Conservation (phyloP, 2,329 filamentous ascomycete genomes). For the Colletotrichum sp. region DNA sequence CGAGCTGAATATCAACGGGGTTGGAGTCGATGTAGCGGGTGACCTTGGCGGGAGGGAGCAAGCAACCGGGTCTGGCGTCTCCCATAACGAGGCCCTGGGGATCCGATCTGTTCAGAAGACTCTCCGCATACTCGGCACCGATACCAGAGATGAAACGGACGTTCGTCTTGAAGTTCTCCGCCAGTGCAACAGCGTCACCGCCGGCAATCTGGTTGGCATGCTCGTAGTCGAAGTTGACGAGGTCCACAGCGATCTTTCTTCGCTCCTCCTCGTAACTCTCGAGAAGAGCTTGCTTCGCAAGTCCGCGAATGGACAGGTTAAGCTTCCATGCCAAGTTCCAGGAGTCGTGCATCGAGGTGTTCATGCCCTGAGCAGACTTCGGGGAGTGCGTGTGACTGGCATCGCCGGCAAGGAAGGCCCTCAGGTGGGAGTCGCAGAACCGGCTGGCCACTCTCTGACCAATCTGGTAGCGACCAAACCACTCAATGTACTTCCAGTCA, state of each 20-base stretch:
- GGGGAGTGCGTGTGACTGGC: conserved; percentile 76
- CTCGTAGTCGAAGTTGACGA: conserved; percentile 64
- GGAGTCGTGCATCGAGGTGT: conserved; percentile 64
- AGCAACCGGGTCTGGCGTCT: conserved; percentile 57
- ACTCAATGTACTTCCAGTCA: conserved; percentile 65
- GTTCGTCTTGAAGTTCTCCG: conserved; percentile 73
- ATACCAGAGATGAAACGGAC: conserved; percentile 77
- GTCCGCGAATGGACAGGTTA: conserved; percentile 57
- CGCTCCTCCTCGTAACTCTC: conserved; percentile 68
- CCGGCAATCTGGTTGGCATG: conserved; percentile 63
- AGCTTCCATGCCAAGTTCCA: conserved; percentile 64
- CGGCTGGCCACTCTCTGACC: conserved; percentile 73
- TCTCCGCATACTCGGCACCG: conserved; percentile 65
- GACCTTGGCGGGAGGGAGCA: conserved; percentile 71
- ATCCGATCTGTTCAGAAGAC: conserved; percentile 51
- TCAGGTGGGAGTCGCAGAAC: conserved; percentile 66
- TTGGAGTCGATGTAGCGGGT: conserved; percentile 80
- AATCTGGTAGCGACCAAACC: conserved; percentile 77
- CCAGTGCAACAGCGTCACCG: conserved; percentile 67
- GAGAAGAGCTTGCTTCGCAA: conserved; percentile 59
- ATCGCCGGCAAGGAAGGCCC: conserved; percentile 74
- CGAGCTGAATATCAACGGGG: conserved; percentile 77
- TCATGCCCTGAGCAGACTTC: conserved; percentile 74
- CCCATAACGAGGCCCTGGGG: conserved; percentile 47
- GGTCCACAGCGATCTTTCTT: conserved; percentile 63